phyloP scores from a whole-genome alignment of 208 protist genomes.

The Hexamita inflata region DNA sequence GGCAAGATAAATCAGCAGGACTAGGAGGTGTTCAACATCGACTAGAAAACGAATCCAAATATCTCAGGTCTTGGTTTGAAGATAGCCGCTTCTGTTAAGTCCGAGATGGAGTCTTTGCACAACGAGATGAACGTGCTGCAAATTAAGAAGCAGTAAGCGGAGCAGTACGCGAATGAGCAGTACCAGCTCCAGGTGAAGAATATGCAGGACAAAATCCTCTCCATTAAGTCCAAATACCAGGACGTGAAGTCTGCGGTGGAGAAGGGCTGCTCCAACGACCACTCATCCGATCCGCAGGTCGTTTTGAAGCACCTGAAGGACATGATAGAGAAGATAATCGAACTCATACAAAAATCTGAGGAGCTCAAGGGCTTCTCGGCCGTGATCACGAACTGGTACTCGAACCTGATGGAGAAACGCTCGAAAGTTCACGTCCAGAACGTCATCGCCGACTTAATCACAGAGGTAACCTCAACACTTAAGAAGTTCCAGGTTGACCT shows the following conservation, averaged over 20 bases:
- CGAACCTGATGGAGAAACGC: too few relatives aligned
- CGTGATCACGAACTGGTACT: too few relatives aligned
- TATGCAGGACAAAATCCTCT: neutral
- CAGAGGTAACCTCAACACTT: neutral
- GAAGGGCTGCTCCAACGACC: neutral
- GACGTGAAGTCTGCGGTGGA: neutral
- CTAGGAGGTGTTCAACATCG: neutral
- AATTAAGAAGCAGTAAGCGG: neutral
- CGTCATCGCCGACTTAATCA: too few relatives aligned
- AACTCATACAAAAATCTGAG: neutral
- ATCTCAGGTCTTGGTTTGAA: slow-evolving; percentile 12
- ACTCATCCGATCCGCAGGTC: neutral
- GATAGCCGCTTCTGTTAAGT: neutral
- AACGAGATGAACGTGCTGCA: neutral
- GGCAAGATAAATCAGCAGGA: too few relatives aligned
- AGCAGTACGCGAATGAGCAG: neutral
- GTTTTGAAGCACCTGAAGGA: neutral
- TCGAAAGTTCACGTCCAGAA: too few relatives aligned
- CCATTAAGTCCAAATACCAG: neutral
- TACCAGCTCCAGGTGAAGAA: neutral
- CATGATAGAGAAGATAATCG: neutral
- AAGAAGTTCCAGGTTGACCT: neutral
- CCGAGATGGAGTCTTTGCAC: neutral
- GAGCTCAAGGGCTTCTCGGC: neutral
- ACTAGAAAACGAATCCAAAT: neutral